phyloP scores from a whole-genome alignment of 2,329 filamentous ascomycete species.

The Lachnellula hyalina region DNA sequence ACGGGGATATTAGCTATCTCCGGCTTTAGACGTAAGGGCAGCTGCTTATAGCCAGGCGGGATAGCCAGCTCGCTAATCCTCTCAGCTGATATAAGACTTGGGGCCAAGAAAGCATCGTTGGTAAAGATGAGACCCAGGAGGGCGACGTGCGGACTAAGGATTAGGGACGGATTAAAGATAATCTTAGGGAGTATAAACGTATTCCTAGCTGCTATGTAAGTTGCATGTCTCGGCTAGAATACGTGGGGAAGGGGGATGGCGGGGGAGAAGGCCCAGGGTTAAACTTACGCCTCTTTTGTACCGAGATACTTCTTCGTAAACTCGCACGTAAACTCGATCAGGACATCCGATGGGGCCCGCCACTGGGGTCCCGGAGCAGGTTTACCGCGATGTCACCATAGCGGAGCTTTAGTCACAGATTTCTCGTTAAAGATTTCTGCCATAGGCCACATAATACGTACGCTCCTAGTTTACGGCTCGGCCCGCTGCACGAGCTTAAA shows the following conservation, averaged over 20 bases:
- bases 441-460: too few relatives aligned
- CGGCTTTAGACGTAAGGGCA: conserved; percentile 15
- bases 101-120: conserved; percentile 23
- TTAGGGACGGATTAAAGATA: conserved; percentile 33
- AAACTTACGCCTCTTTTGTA: conserved; percentile 18
- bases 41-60: conserved; percentile 22
- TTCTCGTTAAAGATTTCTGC: too few relatives aligned
- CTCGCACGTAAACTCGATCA: conserved; percentile 21
- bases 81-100: conserved; percentile 20
- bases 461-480: too few relatives aligned
- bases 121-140: conserved; percentile 29
- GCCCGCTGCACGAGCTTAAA: too few relatives aligned
- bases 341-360: not conserved
- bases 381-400: not conserved
- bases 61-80: conserved; percentile 26
- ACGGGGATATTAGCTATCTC: conserved; percentile 22
- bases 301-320: conserved; percentile 27
- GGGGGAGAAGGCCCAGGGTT: conserved; percentile 2
- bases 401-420: not conserved
- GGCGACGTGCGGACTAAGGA: conserved; percentile 33
- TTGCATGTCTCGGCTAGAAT: conserved; percentile 1
- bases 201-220: conserved; percentile 24
- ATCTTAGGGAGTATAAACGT: conserved; percentile 33
- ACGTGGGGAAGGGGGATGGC: not conserved
- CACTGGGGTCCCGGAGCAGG: conserved; percentile 2